These are phyloP conservation scores for Lumnitzera littorea DNA, from an alignment of 345 rosid species.

Conservation along the genomic window DNA sequence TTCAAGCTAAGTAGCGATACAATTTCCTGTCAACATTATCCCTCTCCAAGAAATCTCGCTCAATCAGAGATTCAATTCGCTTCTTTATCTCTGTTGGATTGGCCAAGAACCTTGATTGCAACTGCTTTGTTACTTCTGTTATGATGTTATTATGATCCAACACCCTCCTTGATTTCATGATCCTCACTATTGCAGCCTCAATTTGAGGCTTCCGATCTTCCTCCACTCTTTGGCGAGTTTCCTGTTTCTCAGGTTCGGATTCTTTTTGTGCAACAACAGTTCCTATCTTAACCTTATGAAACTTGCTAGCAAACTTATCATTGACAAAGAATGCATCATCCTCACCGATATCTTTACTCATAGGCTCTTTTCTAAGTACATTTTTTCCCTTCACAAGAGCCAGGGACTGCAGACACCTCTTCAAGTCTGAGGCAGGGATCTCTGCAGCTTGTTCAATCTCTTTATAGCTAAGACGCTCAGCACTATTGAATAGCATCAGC, in stretches of 20 bases:
- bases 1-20: slow-evolving; percentile 87
- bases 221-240: slow-evolving; percentile 96
- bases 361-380: slow-evolving; percentile 92
- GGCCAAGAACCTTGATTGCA: slow-evolving; percentile 91
- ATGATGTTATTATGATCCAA: slow-evolving; percentile 93
- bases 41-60: slow-evolving; percentile 97
- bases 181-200: slow-evolving; percentile 96
- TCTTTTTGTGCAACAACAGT: slow-evolving; percentile 98
- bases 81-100: slow-evolving; percentile 96
- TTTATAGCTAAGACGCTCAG: slow-evolving; percentile 75
- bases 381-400: slow-evolving; percentile 93
- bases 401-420: slow-evolving; percentile 87
- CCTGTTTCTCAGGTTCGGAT: slow-evolving; percentile 95
- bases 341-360: slow-evolving; percentile 92
- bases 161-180: slow-evolving; percentile 95
- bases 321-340: slow-evolving; percentile 79
- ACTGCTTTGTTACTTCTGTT: slow-evolving; percentile 89
- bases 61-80: slow-evolving; percentile 92
- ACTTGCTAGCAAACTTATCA: slow-evolving; percentile 89
- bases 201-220: slow-evolving; percentile 98
- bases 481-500: slow-evolving; percentile 75
- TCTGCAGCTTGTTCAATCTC: slow-evolving; percentile 94
- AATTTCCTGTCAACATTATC: slow-evolving; percentile 76
- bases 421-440: slow-evolving; percentile 80
- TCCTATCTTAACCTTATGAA: slow-evolving; percentile 96